Evolutionary conservation across 805 yeast species (phyloP), one percentile per base, ranked within the genome.

Genomic region (Torulaspora indica): DNA sequence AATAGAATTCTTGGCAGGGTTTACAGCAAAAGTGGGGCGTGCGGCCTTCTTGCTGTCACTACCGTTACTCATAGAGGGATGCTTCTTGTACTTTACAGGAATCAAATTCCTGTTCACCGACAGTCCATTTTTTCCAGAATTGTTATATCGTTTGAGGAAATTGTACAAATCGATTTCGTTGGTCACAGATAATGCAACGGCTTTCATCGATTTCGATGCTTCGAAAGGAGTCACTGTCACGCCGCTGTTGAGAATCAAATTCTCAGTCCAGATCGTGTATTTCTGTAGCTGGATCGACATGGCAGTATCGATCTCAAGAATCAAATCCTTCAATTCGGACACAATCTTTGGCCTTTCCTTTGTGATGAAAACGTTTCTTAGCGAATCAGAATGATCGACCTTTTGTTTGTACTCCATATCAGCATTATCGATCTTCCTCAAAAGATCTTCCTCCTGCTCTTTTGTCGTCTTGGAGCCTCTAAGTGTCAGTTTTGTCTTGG

Each of bases 271-370:
- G 24, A 91, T 85, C 3, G 97, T 82, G 63, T 83, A 91, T 60
- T 89, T 88, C 56, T 86, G 91, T 44, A 93, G 70, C 65, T 91
- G 96, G 40, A 90, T 78, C 49, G 87, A 79, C 73, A 91, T 70
- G 8, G 97, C 98, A 38, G 87, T 79, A 64, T 93, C 98, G 60
- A 87, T 75, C 64, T 91, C 97, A 50, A 90, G 70, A 45, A 89
- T 81, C 50, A 88, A 70, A 59, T 85, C 82, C 59, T 82, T 85
- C 48, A 93, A 72, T 51, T 79, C 81, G 47, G 78, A 76, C 5
- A 87, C 79, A 31, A 78, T 76, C 45, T 76, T 79, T 6, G 98
- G 98, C 54, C 98, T 77, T 58, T 83, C 84, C 17, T 76, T 73
- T 56, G 76, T 73, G 45, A 87, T 67, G 42, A 89, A 78, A 45